phyloP scores from a whole-genome alignment of 148 eudicot genomes.

The Pharnaceum exiguum region DNA sequence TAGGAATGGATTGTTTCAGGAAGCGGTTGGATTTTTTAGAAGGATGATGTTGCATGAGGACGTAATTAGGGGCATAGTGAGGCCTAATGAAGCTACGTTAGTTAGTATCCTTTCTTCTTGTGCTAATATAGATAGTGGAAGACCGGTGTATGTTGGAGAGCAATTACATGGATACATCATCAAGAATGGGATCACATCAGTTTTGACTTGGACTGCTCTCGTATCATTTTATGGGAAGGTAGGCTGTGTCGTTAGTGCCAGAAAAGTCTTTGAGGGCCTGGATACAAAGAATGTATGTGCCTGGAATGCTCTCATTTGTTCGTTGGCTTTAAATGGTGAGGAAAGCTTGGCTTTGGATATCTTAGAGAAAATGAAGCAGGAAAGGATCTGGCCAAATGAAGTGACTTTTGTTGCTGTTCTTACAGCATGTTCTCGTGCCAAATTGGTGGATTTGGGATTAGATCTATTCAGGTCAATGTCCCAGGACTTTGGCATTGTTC shows the following conservation, averaged over 20 bases:
- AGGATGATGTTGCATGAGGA: conserved; percentile 42
- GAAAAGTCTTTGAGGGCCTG: conserved; percentile 31
- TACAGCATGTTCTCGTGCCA: conserved; percentile 56
- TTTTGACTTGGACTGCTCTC: conserved; percentile 43
- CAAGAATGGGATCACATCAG: conserved; percentile 33
- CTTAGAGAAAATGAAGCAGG: conserved; percentile 43
- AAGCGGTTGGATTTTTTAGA: conserved; percentile 35
- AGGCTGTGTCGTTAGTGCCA: conserved; percentile 40
- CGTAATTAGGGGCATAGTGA: conserved; percentile 25
- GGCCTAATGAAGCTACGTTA: conserved; percentile 58
- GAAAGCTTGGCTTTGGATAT: conserved; percentile 46
- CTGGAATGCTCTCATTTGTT: conserved; percentile 51
- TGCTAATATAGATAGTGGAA: conserved; percentile 24
- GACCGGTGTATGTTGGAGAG: conserved; percentile 41
- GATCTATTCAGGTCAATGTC: conserved; percentile 49
- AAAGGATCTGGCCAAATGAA: conserved; percentile 35
- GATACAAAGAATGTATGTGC: conserved; percentile 37
- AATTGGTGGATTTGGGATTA: conserved; percentile 42
- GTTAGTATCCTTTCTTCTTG: conserved; percentile 54
- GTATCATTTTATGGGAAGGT: conserved; percentile 50
- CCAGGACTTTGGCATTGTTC: conserved; percentile 30
- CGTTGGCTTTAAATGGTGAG: conserved; percentile 46
- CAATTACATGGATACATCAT: conserved; percentile 56
- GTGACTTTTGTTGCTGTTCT: conserved; percentile 59
- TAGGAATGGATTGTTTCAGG: conserved; percentile 20